Evolutionary conservation across 1,139 yeast species (phyloP), one percentile per base, ranked within the genome.

Genomic region (Nakaseomyces bracarensis): DNA sequence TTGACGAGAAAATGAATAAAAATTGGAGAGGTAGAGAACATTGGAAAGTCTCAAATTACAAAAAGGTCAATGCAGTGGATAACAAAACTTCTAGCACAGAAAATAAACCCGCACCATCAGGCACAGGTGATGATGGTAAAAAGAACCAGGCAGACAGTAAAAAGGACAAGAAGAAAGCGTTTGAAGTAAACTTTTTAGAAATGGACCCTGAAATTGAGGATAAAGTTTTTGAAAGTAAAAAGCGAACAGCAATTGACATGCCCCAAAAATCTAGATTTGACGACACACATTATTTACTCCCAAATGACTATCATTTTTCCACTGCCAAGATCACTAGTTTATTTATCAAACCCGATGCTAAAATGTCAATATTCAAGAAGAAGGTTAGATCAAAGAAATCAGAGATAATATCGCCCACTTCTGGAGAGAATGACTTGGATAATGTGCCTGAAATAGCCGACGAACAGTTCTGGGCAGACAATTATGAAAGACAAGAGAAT

Each of bases 11-110:
- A 14, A 65, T 84, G 64, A 77, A 71, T 48, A 71, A 74, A 37
- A 80, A 77, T 58, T 86, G 95, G 95, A 74, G 94, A 35, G 96
- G 96, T 7, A 91, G 96, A 4, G 93, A 85, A 49, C 93, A 86
- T 62, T 91, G 97, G 97, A 83, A 82, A 62, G 84, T 89, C 9
- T 67, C 74, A 35, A 75, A 77, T 21, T 67, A 82, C 44, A 80
- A 71, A 51, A 64, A 62, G 23, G 49, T 43, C 30, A 37, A 45
- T 26, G 49, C 43, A 7, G 23, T 34, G 10, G 43, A 20, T 5
- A 37, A 36, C 6, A 25, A 36, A 4, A 29, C 35, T 6, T 28
- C 36, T n/a, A 44, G 41, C 6, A 48, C 57, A 64, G n/a, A 45
- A 41, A 14, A 52, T 54, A 1, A 53, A 50, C 16, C 52, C 46